Conservation (phyloP, 768 basidiomycete species). For the Tylopilus balloui region DNA sequence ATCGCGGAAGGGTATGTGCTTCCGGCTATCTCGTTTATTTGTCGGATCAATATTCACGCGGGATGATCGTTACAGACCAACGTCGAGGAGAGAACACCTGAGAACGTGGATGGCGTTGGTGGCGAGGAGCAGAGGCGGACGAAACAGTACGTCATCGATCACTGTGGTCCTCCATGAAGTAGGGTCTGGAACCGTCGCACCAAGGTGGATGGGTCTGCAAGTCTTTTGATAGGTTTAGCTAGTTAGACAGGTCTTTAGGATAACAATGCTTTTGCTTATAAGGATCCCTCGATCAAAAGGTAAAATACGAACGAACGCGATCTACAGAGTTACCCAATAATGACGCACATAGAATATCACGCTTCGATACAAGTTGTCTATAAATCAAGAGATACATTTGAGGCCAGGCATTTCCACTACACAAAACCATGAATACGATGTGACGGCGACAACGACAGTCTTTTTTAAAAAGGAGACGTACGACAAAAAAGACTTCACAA, state of each 20-base stretch:
- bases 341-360: conserved; percentile 1
- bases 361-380: conserved; percentile 10
- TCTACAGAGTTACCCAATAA: background rate
- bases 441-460: background rate
- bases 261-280: background rate
- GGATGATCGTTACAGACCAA: conserved; percentile 53
- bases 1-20: conserved; percentile 73
- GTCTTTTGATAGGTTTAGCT: background rate
- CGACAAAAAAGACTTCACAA: conserved; percentile 13
- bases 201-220: background rate
- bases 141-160: conserved; percentile 67
- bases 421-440: background rate
- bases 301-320: conserved; percentile 13
- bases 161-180: conserved; percentile 49
- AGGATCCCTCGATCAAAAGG: conserved; percentile 6
- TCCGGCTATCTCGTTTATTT: background rate
- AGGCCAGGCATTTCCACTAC: background rate
- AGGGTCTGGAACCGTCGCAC: background rate
- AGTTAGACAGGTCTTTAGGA: background rate
- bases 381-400: background rate
- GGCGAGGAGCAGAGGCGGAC: conserved; percentile 79
- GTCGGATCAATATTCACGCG: conserved; percentile 1
- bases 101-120: conserved; percentile 88
- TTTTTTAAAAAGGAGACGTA: background rate
- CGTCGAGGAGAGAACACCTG: conserved; percentile 79